Percentiles rank a stretch among this genome's conserved stretches.
phyloP scores from a whole-genome alignment of 129 eudicot species.

The Helianthus annuus region HanXRQr2.0-SUNRISE NC_035441.2:166838183-166838682 shows the following conservation, averaged over 20 bases:
- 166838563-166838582: background rate
- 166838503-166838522: background rate
- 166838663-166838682: background rate
- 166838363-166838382: background rate
- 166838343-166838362: background rate
- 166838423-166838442: background rate
- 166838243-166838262: background rate
- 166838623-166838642: background rate
- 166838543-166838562: background rate
- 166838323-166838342: background rate
- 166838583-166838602: background rate
- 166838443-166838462: background rate
- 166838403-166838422: background rate
- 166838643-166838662: background rate
- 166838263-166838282: background rate
- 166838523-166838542: background rate
- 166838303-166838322: background rate
- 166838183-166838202: background rate
- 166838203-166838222: background rate
- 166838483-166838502: background rate
- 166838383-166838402: background rate
- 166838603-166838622: background rate
- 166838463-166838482: background rate
- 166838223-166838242: background rate
- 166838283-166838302: background rate